Evolutionary conservation across 2,329 filamentous ascomycete species (phyloP).

Genomic region (Daldinia sp.): DNA sequence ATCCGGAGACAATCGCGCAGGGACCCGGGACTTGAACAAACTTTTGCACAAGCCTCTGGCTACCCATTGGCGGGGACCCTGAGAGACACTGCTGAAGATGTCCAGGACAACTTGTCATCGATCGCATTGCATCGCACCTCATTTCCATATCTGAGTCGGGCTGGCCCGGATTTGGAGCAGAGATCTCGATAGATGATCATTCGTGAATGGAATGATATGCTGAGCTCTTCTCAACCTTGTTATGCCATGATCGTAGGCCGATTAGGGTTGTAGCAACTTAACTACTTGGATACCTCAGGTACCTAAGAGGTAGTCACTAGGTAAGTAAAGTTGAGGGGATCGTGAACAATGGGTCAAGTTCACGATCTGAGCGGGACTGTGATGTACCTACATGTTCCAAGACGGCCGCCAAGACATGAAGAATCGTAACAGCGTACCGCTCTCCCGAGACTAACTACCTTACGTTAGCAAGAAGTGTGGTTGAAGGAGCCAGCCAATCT

Average conservation of each 20-base stretch:
- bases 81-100: slow-evolving; percentile 38
- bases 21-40: slow-evolving; percentile 44
- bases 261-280: slow-evolving; percentile 1
- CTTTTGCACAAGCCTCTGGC: slow-evolving; percentile 32
- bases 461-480: slow-evolving; percentile 30
- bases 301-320: not conserved
- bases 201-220: slow-evolving; percentile 28
- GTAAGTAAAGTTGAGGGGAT: slow-evolving; percentile 19
- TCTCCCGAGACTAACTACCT: slow-evolving; percentile 41
- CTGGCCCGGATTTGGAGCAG: slow-evolving; percentile 29
- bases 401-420: slow-evolving; percentile 36
- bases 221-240: slow-evolving; percentile 6
- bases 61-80: slow-evolving; percentile 37
- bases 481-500: slow-evolving; percentile 31
- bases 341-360: slow-evolving; percentile 24
- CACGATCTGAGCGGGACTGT: slow-evolving; percentile 27
- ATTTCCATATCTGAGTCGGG: slow-evolving; percentile 31
- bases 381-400: slow-evolving; percentile 36
- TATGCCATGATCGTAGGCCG: slow-evolving; percentile 25
- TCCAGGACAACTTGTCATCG: slow-evolving; percentile 26
- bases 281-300: not conserved
- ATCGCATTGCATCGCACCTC: slow-evolving; percentile 35
- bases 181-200: slow-evolving; percentile 39
- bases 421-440: slow-evolving; percentile 41
- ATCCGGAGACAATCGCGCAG: slow-evolving; percentile 50